Conservation (phyloP, 345 rosid genomes). For the Populus pruinosa region DNA sequence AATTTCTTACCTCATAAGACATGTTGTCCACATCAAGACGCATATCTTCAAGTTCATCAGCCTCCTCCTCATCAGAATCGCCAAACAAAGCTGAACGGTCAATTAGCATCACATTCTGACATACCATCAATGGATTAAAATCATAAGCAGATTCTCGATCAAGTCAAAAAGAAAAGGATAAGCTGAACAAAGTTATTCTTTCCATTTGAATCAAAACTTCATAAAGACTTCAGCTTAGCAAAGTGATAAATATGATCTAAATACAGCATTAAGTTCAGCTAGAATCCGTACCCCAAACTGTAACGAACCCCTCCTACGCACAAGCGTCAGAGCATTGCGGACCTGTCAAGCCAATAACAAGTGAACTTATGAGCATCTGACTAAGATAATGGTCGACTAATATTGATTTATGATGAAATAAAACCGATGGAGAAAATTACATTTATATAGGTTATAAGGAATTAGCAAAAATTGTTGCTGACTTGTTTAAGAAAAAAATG, state of each 20-base stretch:
- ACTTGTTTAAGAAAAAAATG: too few species aligned
- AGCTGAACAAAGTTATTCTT: not conserved
- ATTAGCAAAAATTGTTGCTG: too few species aligned
- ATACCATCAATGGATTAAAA: not conserved
- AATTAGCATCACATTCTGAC: slow-evolving; percentile 20
- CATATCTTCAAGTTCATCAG: slow-evolving; percentile 9
- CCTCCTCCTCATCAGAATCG: not conserved
- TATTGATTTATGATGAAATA: not conserved
- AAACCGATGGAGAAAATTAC: not conserved
- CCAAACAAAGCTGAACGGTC: slow-evolving; percentile 6
- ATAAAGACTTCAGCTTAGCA: not conserved
- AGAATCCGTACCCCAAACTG: slow-evolving; percentile 19
- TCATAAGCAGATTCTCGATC: not conserved
- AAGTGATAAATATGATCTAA: not conserved
- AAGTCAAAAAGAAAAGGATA: not conserved
- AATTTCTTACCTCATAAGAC: slow-evolving; percentile 35
- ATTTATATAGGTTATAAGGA: too few species aligned
- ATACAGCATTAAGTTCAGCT: not conserved
- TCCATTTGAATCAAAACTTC: not conserved
- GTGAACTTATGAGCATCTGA: not conserved
- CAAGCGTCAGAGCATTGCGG: slow-evolving; percentile 20
- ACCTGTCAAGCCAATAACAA: slow-evolving; percentile 19
- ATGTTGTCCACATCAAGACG: slow-evolving; percentile 29
- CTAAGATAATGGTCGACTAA: not conserved
- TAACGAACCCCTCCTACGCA: slow-evolving; percentile 10